Base-by-base conservation (phyloP, 176 grass and related monocot genomes). In the Raddia guianensis region DNA sequence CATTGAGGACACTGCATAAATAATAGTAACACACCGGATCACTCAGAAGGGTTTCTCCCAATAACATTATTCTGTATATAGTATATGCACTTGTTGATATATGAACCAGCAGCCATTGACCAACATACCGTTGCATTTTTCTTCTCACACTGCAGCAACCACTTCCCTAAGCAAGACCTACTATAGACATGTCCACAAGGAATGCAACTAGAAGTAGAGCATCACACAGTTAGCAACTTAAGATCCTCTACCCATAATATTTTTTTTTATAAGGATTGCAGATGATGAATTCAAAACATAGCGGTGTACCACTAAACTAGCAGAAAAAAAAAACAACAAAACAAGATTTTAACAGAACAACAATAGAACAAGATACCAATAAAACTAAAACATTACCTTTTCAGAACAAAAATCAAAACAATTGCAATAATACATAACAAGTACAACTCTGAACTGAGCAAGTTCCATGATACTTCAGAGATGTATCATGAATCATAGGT, bases 161-260 rank as follows among this genome's bases (percentile, higher is more conserved):
- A 98, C 78, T 37, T 87, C 68, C 95, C 95, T 80, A 95, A 75
- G 84, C 95, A 98, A 61, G 74, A 93, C 89, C 92, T 95, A 21
- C 95, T 92, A 53, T 95, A 98, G 21, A 98, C 86, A 89, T 98
- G 95, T 20, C 95, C 95, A 79, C 95, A 98, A 63, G 95, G 96
- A 89, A 98, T 91, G 88, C 92, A 98, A 67, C 96, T 98, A 80
- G 66, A 86, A 65, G 40, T 70, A 45, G 13, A 44, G 37, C 65
- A 70, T 61, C 13, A 73, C 47, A 73, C 43, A 46, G 67, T 89
- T 54, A 89, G 77, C 47, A 49, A 60, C 64, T 81, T 54, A 77
- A 78, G 44, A 74, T 33, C 37, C 37, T 80, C 50, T 13, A 48
- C 37, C 61, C 63, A 76, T 27, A 12, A 43, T 73, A 56, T n/a